Evolutionary conservation across 371 early-diverging fungal genomes (phyloP).

Genomic region (Syncephalastrum racemosum): DNA sequence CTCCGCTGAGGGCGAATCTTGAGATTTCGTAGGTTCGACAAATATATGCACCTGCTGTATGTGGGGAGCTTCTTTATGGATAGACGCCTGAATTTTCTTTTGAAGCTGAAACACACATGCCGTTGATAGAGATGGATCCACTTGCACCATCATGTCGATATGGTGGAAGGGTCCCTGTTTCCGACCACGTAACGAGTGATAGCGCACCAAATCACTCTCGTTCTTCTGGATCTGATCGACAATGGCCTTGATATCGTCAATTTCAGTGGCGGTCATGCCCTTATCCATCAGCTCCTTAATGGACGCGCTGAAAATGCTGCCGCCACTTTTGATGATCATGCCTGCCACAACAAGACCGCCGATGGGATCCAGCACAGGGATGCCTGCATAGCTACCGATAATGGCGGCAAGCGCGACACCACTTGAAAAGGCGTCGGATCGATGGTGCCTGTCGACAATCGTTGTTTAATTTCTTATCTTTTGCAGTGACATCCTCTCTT

Average conservation of each 20-base stretch:
- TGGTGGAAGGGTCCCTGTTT: slow-evolving; percentile 48
- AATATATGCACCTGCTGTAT: slow-evolving; percentile 41
- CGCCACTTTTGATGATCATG: slow-evolving; percentile 61
- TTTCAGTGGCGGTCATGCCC: slow-evolving; percentile 26
- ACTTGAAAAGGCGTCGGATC: slow-evolving; percentile 68
- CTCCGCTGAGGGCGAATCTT: too few species aligned
- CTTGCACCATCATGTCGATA: slow-evolving; percentile 39
- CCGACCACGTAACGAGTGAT: slow-evolving; percentile 49
- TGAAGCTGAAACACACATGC: slow-evolving; percentile 33
- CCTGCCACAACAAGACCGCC: slow-evolving; percentile 65
- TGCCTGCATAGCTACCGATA: slow-evolving; percentile 58
- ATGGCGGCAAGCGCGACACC: slow-evolving; percentile 65
- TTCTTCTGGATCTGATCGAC: slow-evolving; percentile 14
- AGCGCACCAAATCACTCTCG: slow-evolving; percentile 33
- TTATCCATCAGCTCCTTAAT: slow-evolving; percentile 51
- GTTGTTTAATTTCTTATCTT: neutral
- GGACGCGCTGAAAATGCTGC: slow-evolving; percentile 40
- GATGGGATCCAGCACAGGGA: slow-evolving; percentile 67
- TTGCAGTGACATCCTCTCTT: neutral
- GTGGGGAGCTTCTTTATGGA: slow-evolving; percentile 29
- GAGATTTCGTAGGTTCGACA: slow-evolving; percentile 17
- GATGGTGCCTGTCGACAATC: slow-evolving; percentile 57
- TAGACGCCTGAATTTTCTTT: slow-evolving; percentile 23
- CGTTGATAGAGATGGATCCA: slow-evolving; percentile 32
- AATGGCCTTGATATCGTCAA: slow-evolving; percentile 24